Base-by-base conservation (phyloP, 805 yeast species). In the Teunomyces funiuensis region DNA sequence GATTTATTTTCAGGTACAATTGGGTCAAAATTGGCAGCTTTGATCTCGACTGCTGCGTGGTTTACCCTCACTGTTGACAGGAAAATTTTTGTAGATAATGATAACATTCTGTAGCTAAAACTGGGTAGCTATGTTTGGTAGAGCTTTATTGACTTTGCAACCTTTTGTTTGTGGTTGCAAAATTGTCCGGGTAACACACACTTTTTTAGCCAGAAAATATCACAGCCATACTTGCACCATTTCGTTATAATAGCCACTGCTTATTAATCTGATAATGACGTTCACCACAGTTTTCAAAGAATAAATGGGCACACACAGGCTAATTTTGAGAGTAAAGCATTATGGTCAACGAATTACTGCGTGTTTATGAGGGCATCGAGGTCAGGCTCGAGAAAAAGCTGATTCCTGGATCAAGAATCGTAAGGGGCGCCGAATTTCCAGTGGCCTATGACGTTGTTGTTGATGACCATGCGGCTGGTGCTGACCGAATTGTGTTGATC, bases 401-500 rank as follows among this genome's bases (percentile, higher is more conserved):
- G 5, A 10, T 13, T 11, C 34, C 22, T 6, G 25, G 23, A 11
- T 18, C 34, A 18, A 7, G 34, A 19, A 14, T 3, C 2, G 37
- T 42, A 4, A 29, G 45, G 10, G 45, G 45, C 9, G 23, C 22
- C 6, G 45, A 38, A 28, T 42, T 42, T 11, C 45, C 45, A 4
- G 17, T 36, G 2, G 23, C 14, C 2, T 36, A 34, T 17, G 28
- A 26, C 9, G 30, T 42, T 13, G 33, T 29, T 4, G 29, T 34
- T n/a, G 13, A 20, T 10, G 28, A 11, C 9, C 19, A 26, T 15
- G 27, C 36, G 8, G 22, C 23, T 17, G 28, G 31, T 6, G 17
- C 22, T 25, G 13, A 31, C 22, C 17, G 33, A 17, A 13, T 14
- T 11, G 28, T 28, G 20, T 26, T 37, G 3, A 28, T 42, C 6